Percentiles rank a stretch among this genome's conserved stretches.
Conservation (phyloP, 2,329 filamentous ascomycete genomes). For the Hypoxylon sp. region DNA sequence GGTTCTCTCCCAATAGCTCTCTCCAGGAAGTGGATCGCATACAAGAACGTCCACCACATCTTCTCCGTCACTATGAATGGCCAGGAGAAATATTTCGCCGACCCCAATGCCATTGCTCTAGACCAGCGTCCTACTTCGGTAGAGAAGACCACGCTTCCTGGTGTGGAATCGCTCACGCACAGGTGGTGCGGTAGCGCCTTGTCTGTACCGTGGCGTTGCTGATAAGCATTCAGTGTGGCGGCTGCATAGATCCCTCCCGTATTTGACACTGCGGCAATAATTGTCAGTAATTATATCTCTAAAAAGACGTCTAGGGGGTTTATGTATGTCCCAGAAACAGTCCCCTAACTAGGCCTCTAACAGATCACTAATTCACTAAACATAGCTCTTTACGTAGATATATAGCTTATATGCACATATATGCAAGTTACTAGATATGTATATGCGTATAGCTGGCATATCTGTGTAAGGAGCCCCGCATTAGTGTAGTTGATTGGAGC, state of each 20-base stretch:
- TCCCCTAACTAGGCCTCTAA: not conserved
- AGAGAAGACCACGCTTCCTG: conserved; percentile 62
- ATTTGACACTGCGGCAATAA: conserved; percentile 66
- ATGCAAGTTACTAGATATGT: too few relatives aligned
- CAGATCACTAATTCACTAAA: too few relatives aligned
- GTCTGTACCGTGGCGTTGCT: conserved; percentile 53
- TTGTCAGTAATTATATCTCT: not conserved
- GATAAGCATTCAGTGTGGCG: conserved; percentile 64
- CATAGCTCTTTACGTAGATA: too few relatives aligned
- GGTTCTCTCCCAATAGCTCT: conserved; percentile 58
- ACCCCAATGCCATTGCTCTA: conserved; percentile 67
- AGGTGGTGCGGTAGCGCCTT: conserved; percentile 64
- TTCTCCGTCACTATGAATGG: conserved; percentile 64
- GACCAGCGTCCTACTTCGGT: conserved; percentile 66
- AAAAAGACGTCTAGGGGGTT: not conserved
- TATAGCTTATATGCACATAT: too few relatives aligned
- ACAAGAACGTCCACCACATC: conserved; percentile 63
- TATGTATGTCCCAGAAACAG: not conserved
- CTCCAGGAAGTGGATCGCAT: conserved; percentile 55
- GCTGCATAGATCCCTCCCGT: conserved; percentile 70
- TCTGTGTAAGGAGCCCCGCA: too few relatives aligned
- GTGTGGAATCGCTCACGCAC: conserved; percentile 68
- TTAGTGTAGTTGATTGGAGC: too few relatives aligned
- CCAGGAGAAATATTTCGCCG: conserved; percentile 64
- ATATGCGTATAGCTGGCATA: too few relatives aligned